phyloP scores from a whole-genome alignment of 73 alveolate species.

The Tetrahymena thermophila region DNA sequence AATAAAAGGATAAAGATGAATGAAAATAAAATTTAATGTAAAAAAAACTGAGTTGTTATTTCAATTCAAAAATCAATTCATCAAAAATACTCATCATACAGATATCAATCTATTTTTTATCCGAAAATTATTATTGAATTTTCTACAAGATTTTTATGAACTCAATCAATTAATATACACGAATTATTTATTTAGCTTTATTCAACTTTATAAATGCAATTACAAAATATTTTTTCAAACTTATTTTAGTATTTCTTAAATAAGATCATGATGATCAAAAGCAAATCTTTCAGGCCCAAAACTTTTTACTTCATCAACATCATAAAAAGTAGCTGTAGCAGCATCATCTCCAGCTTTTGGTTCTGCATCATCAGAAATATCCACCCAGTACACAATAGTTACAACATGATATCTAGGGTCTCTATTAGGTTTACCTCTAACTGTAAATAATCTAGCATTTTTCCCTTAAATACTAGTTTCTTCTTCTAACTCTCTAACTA shows the following conservation, averaged over 20 bases:
- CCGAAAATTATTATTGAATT: no score
- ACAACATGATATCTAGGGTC: slow-evolving; percentile 97
- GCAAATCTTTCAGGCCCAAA: slow-evolving; percentile 43
- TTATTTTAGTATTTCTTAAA: slow-evolving; percentile 4
- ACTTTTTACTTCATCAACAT: slow-evolving; percentile 67
- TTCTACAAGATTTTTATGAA: no score
- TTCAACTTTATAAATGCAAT: no score
- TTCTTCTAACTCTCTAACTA: slow-evolving; percentile 92
- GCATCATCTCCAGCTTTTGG: slow-evolving; percentile 98
- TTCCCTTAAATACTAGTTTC: slow-evolving; percentile 87
- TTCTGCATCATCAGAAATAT: slow-evolving; percentile 71
- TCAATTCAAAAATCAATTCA: no score
- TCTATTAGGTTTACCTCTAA: slow-evolving; percentile 94
- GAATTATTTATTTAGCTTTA: no score
- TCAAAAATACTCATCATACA: no score
- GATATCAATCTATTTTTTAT: no score
- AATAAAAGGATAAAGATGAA: no score
- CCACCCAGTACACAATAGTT: slow-evolving; percentile 80
- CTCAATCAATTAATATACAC: no score
- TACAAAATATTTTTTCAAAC: not conserved
- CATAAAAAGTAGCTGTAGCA: slow-evolving; percentile 86
- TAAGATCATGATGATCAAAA: slow-evolving; percentile 63
- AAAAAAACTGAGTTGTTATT: no score
- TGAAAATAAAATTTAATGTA: no score
- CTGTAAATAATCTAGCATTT: slow-evolving; percentile 80